Evolutionary conservation across 257 asterid genomes (phyloP).

Genomic region (Nicotiana tomentosiformis): DNA sequence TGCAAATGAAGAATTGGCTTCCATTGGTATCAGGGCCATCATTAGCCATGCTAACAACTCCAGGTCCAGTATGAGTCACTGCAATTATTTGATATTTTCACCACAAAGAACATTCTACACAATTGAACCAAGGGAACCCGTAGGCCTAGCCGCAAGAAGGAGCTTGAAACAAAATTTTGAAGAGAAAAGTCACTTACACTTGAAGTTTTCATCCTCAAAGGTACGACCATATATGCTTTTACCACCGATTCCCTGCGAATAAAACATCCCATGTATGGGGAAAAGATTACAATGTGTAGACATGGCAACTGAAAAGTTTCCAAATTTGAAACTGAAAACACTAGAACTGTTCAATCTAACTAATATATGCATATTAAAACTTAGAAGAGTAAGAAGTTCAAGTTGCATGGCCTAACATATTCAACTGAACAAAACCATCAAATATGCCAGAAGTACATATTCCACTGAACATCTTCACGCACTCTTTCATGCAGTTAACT

Average conservation of each 20-base stretch:
- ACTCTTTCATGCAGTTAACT: background rate
- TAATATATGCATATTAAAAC: background rate
- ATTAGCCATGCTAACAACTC: conserved; percentile 96
- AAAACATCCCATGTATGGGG: background rate
- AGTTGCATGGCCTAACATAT: background rate
- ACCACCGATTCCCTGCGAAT: conserved; percentile 88
- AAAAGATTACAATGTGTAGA: background rate
- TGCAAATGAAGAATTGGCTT: conserved; percentile 96
- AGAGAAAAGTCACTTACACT: conserved; percentile 46
- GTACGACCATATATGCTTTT: conserved; percentile 94
- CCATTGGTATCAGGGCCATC: conserved; percentile 98
- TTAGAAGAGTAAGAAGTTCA: background rate
- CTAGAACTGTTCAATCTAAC: background rate
- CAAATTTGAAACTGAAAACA: background rate
- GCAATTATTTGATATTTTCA: conserved; percentile 11
- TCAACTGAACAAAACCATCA: background rate
- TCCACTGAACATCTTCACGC: background rate
- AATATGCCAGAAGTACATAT: background rate
- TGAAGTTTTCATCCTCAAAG: conserved; percentile 91
- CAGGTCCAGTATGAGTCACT: conserved; percentile 97
- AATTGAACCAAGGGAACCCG: background rate
- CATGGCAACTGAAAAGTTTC: background rate
- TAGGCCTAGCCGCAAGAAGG: background rate
- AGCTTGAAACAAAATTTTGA: background rate
- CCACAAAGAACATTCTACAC: background rate